phyloP scores from a whole-genome alignment of 495 filamentous ascomycete species.

The Podospora didyma region DNA sequence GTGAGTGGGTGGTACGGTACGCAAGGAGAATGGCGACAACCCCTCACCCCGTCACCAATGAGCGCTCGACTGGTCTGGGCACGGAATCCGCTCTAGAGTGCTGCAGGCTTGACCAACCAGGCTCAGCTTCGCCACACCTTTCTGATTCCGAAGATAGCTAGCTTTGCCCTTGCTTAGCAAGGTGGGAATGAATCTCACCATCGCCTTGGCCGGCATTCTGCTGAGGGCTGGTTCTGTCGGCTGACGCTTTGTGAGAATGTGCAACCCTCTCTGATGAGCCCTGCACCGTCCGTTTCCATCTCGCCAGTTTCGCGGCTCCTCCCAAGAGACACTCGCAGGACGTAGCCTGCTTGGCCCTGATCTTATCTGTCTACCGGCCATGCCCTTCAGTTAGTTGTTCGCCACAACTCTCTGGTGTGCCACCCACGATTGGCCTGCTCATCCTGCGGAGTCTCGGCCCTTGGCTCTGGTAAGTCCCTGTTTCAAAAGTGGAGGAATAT shows the following conservation, averaged over 20 bases:
- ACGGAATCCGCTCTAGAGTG: neutral
- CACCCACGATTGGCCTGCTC: neutral
- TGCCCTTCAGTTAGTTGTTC: no score
- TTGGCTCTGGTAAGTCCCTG: neutral
- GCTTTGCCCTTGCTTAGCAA: neutral
- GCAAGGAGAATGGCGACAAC: neutral
- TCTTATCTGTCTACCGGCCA: no score
- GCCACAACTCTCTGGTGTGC: neutral
- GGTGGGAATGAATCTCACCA: no score
- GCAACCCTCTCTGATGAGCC: no score
- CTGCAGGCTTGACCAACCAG: constrained; percentile 8
- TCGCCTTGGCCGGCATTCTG: no score
- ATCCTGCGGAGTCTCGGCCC: neutral
- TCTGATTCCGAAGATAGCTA: neutral
- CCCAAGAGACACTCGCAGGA: no score
- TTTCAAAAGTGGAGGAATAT: no score
- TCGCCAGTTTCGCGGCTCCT: no score
- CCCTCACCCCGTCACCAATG: neutral
- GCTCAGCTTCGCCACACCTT: constrained; percentile 11
- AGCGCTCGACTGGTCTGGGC: neutral
- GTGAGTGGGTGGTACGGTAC: neutral
- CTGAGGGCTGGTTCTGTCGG: no score
- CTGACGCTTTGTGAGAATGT: no score
- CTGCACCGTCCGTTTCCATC: no score
- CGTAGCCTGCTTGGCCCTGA: no score